These are phyloP conservation scores for Aureobasidium sp. DNA, from an alignment of 2,329 filamentous ascomycete genomes.

Conservation along the genomic window DNA sequence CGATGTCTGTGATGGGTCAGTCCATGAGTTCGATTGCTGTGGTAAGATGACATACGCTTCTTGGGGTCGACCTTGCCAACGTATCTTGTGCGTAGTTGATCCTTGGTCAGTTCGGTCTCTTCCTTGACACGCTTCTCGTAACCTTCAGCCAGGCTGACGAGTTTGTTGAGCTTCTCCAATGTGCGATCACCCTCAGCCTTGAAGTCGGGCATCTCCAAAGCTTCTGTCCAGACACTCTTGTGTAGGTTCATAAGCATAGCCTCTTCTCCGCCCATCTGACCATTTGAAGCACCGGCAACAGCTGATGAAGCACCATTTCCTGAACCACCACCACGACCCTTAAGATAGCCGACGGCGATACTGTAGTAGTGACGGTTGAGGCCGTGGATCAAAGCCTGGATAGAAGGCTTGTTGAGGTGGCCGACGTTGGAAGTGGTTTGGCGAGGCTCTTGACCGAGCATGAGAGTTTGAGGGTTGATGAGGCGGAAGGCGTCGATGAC, in stretches of 20 bases:
- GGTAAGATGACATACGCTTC: constrained; percentile 59
- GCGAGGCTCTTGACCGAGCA: constrained; percentile 95
- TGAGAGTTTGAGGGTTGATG: constrained; percentile 94
- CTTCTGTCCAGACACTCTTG: constrained; percentile 99
- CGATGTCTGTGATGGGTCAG: constrained; percentile 54
- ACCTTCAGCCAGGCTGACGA: constrained; percentile 84
- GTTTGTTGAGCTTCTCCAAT: constrained; percentile 76
- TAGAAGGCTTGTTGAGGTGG: constrained; percentile 98
- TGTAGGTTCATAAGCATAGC: constrained; percentile 99
- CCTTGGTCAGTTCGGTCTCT: constrained; percentile 93
- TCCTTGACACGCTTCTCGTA: constrained; percentile 99
- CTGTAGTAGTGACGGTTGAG: constrained; percentile 99
- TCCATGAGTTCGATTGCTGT: background rate
- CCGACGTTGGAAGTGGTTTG: constrained; percentile 97
- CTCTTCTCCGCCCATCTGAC: constrained; percentile 63
- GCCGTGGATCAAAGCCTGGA: constrained; percentile 96
- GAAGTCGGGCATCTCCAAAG: constrained; percentile 95
- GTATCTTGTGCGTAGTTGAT: constrained; percentile 97
- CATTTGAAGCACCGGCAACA: background rate
- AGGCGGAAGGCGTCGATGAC: constrained; percentile 98
- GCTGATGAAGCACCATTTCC: constrained; percentile 8
- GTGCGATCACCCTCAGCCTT: constrained; percentile 74
- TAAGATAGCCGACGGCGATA: constrained; percentile 96
- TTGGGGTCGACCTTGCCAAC: constrained; percentile 98
- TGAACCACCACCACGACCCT: constrained; percentile 36